A percentile compares a stretch with the other conserved stretches of the same genome.
phyloP scores from a whole-genome alignment of 108 stramenopile genomes.

The Fistulifera solaris region DNA sequence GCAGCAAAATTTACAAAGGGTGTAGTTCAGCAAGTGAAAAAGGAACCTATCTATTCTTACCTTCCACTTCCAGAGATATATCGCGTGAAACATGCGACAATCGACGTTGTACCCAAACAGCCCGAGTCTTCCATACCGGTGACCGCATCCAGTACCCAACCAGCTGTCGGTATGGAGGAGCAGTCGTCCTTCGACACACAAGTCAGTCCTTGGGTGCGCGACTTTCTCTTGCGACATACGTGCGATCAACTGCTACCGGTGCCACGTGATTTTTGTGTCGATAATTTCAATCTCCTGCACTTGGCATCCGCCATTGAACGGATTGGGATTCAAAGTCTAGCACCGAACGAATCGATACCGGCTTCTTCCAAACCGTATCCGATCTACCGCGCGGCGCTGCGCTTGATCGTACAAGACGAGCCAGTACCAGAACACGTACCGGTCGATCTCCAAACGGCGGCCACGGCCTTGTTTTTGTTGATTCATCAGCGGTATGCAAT shows the following conservation, averaged over 20 bases:
- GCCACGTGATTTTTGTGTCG: constrained; percentile 39
- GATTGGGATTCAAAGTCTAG: constrained; percentile 5
- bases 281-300: constrained; percentile 50
- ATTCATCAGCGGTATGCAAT: constrained; percentile 38
- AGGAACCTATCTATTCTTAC: no score
- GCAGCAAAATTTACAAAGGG: no score
- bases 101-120: no score
- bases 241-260: constrained; percentile 26
- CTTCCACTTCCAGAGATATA: no score
- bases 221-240: not conserved
- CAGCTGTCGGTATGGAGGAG: no score
- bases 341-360: not conserved
- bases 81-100: no score
- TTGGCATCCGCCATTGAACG: constrained; percentile 44
- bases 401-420: constrained; percentile 20
- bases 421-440: constrained; percentile 4
- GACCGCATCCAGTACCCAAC: no score
- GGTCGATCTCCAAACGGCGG: constrained; percentile 28
- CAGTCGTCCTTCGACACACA: no score
- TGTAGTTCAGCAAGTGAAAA: no score
- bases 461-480: constrained; percentile 37
- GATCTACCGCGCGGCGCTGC: constrained; percentile 35
- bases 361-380: constrained; percentile 18
- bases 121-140: no score
- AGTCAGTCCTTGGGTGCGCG: constrained; percentile 12